Conservation (phyloP, 192 early-diverging fungal species). For the Coemansia sp. region DNA sequence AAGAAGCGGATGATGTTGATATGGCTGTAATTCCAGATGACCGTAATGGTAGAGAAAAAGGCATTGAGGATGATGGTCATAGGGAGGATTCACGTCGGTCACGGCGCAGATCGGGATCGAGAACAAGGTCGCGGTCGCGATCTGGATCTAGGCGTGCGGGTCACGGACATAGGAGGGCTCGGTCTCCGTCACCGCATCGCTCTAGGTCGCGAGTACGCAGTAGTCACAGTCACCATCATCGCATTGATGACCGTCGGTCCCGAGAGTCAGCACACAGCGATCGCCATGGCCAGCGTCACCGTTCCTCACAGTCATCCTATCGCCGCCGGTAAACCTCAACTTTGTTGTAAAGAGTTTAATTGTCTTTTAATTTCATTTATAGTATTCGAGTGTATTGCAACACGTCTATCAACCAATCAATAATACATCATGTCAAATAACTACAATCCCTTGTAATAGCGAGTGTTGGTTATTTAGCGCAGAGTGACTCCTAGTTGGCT, state of each 20-base stretch:
- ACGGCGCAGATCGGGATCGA: background rate
- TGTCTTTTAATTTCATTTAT: too few relatives aligned
- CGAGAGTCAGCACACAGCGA: slow-evolving; percentile 1
- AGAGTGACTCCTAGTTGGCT: slow-evolving; percentile 70
- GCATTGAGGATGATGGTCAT: too few relatives aligned
- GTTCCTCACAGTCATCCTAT: too few relatives aligned
- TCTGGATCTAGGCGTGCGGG: background rate
- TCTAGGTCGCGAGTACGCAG: background rate
- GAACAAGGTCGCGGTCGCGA: slow-evolving; percentile 2
- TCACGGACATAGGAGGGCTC: background rate
- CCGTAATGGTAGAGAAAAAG: too few relatives aligned
- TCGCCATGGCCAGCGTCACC: too few relatives aligned
- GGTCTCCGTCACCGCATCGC: background rate
- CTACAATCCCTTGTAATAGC: background rate
- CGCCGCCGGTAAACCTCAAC: too few relatives aligned
- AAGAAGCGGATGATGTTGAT: too few relatives aligned
- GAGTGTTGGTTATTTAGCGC: slow-evolving; percentile 46
- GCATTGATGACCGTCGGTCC: too few relatives aligned
- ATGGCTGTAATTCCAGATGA: too few relatives aligned
- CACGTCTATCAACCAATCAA: background rate
- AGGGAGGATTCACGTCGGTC: too few relatives aligned
- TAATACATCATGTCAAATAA: background rate
- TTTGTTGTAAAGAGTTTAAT: too few relatives aligned
- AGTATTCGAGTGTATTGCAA: too few relatives aligned
- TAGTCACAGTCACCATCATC: background rate